Percentiles rank a stretch among this genome's conserved stretches.
Conservation (phyloP, 805 yeast species). For the Torulaspora franciscae region DNA sequence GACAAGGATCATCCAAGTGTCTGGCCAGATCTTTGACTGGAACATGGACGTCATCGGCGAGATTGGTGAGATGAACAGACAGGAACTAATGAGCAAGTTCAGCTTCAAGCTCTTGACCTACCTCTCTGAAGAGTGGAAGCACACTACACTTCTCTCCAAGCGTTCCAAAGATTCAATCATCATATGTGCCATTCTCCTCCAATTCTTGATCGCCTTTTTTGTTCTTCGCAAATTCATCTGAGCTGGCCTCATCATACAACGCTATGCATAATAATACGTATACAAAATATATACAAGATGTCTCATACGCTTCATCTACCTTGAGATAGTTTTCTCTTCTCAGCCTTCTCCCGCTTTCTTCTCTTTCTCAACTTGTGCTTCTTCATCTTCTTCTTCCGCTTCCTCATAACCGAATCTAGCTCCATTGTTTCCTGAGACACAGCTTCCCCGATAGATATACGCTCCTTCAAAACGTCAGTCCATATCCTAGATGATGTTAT, state of each 20-base stretch:
- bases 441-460: background rate
- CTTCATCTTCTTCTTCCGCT: slow-evolving; percentile 93
- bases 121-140: slow-evolving; percentile 33
- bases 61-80: slow-evolving; percentile 60
- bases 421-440: slow-evolving; percentile 27
- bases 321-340: slow-evolving; percentile 61
- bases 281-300: slow-evolving; percentile 9
- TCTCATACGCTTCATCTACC: slow-evolving; percentile 21
- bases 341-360: slow-evolving; percentile 86
- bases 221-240: slow-evolving; percentile 11
- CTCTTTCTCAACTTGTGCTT: slow-evolving; percentile 96
- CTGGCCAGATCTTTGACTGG: slow-evolving; percentile 59
- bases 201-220: slow-evolving; percentile 11
- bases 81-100: slow-evolving; percentile 50
- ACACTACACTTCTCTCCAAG: slow-evolving; percentile 21
- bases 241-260: slow-evolving; percentile 6
- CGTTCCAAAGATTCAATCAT: slow-evolving; percentile 13
- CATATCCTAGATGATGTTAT: background rate
- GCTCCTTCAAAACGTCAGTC: slow-evolving; percentile 1
- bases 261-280: slow-evolving; percentile 4
- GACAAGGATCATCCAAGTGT: slow-evolving; percentile 60
- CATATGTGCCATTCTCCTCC: slow-evolving; percentile 6
- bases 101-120: slow-evolving; percentile 46
- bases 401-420: slow-evolving; percentile 69
- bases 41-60: slow-evolving; percentile 59